Evolutionary conservation across 2,329 filamentous ascomycete genomes (phyloP), one percentile per base, ranked within the genome.

Genomic region (Exophiala xenobiotica): DNA sequence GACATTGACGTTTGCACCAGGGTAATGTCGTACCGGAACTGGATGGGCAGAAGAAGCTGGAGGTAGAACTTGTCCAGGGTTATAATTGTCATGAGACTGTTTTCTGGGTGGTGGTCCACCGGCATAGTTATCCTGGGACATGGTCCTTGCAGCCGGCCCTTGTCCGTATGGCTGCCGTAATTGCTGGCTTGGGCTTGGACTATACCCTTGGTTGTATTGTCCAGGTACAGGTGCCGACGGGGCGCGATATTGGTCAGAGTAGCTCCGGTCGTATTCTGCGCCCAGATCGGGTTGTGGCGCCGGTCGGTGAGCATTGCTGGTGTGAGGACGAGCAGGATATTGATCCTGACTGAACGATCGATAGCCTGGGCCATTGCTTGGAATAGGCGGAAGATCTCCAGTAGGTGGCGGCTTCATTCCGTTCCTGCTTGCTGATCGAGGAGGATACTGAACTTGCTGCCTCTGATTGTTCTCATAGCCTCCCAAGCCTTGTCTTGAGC

Each of bases 201-300:
- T 59, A 56, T 63, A 63, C 11, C 49, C 49, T 44, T 61, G 56
- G 20, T 57, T 46, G 20, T 44, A 59, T 18, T 52, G 51, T 16
- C 42, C 41, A 19, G 57, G 38, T 6, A 51, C 51, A 26, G 49
- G 46, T 42, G 44, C 43, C 19, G 51, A 52, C 27, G 49, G 39
- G 27, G 45, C 53, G 26, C 42, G 39, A 31, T n/a, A 38, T 16
- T 52, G 45, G 24, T 19, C 24, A 14, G 22, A 42, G 35, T 41
- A 43, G 18, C 49, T 43, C 26, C 52, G 39, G 20, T 47, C 54
- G 43, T 53, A 59, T 40, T 49, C 38, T 31, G 43, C 53, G 35
- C 40, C 43, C 31, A 51, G 46, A 37, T 52, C 53, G 27, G 48
- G 53, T 39, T 49, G 42, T 16, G 45, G 57, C 24, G 48, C 23